These are phyloP conservation scores for Termitomyces sp. DNA, from an alignment of 768 basidiomycete genomes.

Conservation along the genomic window DNA sequence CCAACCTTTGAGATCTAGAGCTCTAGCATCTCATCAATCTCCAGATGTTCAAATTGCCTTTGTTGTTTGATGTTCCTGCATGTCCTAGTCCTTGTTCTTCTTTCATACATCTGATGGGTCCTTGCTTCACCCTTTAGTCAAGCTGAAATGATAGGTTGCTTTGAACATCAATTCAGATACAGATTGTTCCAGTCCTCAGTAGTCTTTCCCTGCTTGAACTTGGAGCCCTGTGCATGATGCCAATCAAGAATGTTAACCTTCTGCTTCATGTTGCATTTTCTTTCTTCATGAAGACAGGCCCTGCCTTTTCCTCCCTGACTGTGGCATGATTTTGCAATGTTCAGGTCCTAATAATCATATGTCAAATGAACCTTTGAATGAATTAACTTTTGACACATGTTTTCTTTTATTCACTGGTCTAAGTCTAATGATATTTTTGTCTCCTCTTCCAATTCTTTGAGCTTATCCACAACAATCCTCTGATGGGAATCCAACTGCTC, in stretches of 20 bases:
- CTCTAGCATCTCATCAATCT: slow-evolving; percentile 12
- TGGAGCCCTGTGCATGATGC: slow-evolving; percentile 2
- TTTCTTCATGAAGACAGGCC: slow-evolving; percentile 1
- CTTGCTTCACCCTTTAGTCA: slow-evolving; percentile 6
- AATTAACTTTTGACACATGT: neutral
- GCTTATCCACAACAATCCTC: slow-evolving; percentile 7
- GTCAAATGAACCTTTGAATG: neutral
- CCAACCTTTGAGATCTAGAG: slow-evolving; percentile 1
- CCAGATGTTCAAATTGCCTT: slow-evolving; percentile 9
- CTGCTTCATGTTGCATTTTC: slow-evolving; percentile 24
- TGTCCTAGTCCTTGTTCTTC: neutral
- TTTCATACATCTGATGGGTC: neutral
- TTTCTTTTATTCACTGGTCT: neutral
- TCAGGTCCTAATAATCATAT: no score
- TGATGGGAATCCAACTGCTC: slow-evolving; percentile 6
- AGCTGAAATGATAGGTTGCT: slow-evolving; percentile 6
- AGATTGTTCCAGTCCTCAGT: neutral
- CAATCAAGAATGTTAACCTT: slow-evolving; percentile 22
- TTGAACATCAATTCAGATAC: slow-evolving; percentile 7
- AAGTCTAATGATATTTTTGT: neutral
- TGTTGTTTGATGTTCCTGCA: neutral
- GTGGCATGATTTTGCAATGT: no score
- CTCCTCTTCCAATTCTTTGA: slow-evolving; percentile 3
- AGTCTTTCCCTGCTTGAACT: slow-evolving; percentile 2
- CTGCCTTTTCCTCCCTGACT: no score